phyloP scores from a whole-genome alignment of 345 rosid genomes.

The Sisymbrium irio region DNA sequence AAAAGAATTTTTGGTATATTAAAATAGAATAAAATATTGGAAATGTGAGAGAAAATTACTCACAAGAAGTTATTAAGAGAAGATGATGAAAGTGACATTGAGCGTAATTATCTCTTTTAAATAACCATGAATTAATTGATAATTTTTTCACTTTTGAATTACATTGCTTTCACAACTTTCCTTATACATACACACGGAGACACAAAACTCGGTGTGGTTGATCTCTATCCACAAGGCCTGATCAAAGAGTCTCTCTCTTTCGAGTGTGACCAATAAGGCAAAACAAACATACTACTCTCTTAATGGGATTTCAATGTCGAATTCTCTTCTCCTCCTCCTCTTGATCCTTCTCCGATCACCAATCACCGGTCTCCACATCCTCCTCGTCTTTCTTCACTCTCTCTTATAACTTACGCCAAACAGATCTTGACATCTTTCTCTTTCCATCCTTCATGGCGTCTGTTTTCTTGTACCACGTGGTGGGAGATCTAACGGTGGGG shows the following conservation, averaged over 20 bases:
- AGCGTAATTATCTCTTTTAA: too few species aligned
- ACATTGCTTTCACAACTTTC: background rate
- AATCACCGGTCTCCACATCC: conserved; percentile 60
- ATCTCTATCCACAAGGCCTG: conserved; percentile 7
- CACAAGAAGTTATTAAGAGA: too few species aligned
- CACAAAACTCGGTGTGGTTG: background rate
- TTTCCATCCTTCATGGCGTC: conserved; percentile 53
- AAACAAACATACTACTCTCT: background rate
- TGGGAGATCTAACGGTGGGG: conserved; percentile 98
- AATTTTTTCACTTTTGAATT: background rate
- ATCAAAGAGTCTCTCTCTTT: background rate
- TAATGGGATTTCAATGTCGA: conserved; percentile 36
- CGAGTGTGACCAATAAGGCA: background rate
- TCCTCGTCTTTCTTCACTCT: conserved; percentile 80
- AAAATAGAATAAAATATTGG: too few species aligned
- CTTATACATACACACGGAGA: background rate
- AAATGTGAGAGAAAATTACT: too few species aligned
- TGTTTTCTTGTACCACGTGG: conserved; percentile 85
- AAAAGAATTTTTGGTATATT: too few species aligned
- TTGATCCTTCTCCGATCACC: conserved; percentile 48
- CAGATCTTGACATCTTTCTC: background rate
- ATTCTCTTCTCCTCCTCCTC: conserved; percentile 29
- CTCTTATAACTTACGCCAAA: conserved; percentile 47
- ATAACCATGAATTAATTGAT: too few species aligned
- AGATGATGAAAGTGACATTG: too few species aligned